Evolutionary conservation across 805 yeast species (phyloP).

Genomic region (Komagataella phaffii): DNA sequence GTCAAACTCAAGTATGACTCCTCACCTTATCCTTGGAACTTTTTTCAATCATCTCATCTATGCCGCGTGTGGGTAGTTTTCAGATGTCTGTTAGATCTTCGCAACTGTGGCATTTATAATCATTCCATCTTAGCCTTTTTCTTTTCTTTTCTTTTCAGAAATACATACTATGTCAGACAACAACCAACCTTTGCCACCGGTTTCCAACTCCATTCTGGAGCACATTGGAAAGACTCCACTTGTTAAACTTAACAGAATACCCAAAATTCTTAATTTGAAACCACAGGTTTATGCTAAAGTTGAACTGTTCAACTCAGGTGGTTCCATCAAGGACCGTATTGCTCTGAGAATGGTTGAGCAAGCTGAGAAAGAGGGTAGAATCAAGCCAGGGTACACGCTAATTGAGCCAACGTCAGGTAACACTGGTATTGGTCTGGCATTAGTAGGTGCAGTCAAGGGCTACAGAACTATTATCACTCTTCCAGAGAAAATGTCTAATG

Average conservation of each 20-base stretch:
- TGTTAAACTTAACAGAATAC: constrained; percentile 61
- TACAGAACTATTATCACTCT: constrained; percentile 78
- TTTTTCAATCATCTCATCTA: neutral
- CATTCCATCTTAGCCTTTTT: neutral
- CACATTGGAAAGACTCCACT: constrained; percentile 81
- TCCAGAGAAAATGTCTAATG: constrained; percentile 89
- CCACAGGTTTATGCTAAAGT: constrained; percentile 63
- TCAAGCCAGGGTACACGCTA: constrained; percentile 69
- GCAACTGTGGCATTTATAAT: neutral
- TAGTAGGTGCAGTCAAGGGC: constrained; percentile 78
- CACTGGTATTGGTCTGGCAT: constrained; percentile 83
- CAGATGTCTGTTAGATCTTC: neutral
- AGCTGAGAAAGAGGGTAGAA: constrained; percentile 65
- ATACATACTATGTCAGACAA: neutral
- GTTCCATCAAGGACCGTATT: constrained; percentile 81
- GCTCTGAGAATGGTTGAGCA: constrained; percentile 79
- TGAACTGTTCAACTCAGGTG: constrained; percentile 81
- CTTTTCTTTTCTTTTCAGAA: neutral
- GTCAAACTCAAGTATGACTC: neutral
- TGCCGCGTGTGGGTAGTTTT: neutral
- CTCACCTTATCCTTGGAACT: neutral
- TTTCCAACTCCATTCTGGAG: constrained; percentile 46
- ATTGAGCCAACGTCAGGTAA: constrained; percentile 89
- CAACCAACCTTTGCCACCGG: constrained; percentile 17
- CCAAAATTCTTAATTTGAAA: constrained; percentile 62